Conservation (phyloP, 768 basidiomycete genomes). For the Lenzites betulinus region DNA sequence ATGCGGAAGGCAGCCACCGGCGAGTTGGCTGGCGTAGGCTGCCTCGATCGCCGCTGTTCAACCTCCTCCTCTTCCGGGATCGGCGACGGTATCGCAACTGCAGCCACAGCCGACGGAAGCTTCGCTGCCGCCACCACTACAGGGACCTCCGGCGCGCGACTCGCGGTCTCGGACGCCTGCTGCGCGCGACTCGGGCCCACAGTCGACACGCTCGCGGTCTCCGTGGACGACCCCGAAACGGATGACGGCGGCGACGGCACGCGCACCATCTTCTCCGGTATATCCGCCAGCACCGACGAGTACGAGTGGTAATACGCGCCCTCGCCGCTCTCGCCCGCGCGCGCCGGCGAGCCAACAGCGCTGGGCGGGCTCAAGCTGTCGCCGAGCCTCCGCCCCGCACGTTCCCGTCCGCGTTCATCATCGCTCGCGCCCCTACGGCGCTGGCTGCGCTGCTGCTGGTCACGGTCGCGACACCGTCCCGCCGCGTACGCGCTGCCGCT, state of each 20-base stretch:
- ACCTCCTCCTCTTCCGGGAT: conserved; percentile 34
- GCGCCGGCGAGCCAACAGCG: conserved; percentile 31
- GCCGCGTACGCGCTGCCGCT: conserved; percentile 18
- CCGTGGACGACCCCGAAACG: conserved; percentile 31
- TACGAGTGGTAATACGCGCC: conserved; percentile 17
- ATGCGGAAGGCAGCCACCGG: conserved; percentile 41
- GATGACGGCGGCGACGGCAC: conserved; percentile 25
- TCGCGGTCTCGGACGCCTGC: neutral
- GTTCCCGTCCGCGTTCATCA: conserved; percentile 45
- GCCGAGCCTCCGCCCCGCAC: conserved; percentile 41
- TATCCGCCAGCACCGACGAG: conserved; percentile 20
- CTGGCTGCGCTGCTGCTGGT: conserved; percentile 13
- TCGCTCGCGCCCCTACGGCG: conserved; percentile 12
- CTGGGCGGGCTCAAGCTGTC: conserved; percentile 43
- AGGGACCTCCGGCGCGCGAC: neutral
- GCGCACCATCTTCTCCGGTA: conserved; percentile 16
- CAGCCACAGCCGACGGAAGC: neutral
- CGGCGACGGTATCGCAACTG: conserved; percentile 25
- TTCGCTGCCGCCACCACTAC: neutral
- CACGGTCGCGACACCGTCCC: conserved; percentile 17
- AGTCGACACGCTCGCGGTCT: conserved; percentile 31
- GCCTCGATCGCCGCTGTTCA: conserved; percentile 41
- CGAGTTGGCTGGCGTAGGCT: conserved; percentile 67
- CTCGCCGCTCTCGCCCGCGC: conserved; percentile 18
- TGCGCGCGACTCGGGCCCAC: conserved; percentile 15